Evolutionary conservation across 2,329 filamentous ascomycete species (phyloP).

Genomic region (Byssothecium circinans): DNA sequence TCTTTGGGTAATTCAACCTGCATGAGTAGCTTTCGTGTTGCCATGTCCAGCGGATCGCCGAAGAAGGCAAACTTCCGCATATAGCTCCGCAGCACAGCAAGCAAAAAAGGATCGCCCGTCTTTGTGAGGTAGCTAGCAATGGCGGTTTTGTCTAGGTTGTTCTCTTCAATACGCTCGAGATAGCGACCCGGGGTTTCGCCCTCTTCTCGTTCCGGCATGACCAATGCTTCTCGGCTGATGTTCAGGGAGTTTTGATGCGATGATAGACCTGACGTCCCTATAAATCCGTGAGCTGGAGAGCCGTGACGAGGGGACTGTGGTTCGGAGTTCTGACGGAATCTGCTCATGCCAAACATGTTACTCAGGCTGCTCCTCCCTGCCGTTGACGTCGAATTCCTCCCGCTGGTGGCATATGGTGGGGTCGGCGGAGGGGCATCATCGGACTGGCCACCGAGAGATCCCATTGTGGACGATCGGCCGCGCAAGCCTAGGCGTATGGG

Average conservation of each 20-base stretch:
- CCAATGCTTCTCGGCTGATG: conserved; percentile 68
- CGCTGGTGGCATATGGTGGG: conserved; percentile 44
- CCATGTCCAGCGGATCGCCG: conserved; percentile 97
- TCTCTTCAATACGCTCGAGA: conserved; percentile 77
- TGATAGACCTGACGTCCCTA: conserved; percentile 68
- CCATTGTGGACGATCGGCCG: conserved; percentile 86
- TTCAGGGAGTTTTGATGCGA: conserved; percentile 86
- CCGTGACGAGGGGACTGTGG: conserved; percentile 63
- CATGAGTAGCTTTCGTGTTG: conserved; percentile 92
- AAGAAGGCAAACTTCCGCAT: conserved; percentile 96
- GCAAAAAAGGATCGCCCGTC: conserved; percentile 79
- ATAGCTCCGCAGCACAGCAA: conserved; percentile 84
- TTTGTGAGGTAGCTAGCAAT: conserved; percentile 87
- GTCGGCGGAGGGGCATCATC: conserved; percentile 70
- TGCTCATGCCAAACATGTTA: conserved; percentile 76
- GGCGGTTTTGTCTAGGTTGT: conserved; percentile 73
- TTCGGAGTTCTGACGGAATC: conserved; percentile 81
- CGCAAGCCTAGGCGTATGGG: conserved; percentile 63
- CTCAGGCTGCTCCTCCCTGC: conserved; percentile 89
- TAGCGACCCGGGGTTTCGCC: conserved; percentile 91
- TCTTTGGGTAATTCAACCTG: conserved; percentile 95
- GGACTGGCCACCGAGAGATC: conserved; percentile 73
- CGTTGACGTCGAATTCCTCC: conserved; percentile 78
- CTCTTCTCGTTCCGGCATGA: conserved; percentile 77
- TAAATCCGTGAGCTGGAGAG: conserved; percentile 59